phyloP scores from a whole-genome alignment of 768 basidiomycete species.

The Tricholoma flavovirens region DNA sequence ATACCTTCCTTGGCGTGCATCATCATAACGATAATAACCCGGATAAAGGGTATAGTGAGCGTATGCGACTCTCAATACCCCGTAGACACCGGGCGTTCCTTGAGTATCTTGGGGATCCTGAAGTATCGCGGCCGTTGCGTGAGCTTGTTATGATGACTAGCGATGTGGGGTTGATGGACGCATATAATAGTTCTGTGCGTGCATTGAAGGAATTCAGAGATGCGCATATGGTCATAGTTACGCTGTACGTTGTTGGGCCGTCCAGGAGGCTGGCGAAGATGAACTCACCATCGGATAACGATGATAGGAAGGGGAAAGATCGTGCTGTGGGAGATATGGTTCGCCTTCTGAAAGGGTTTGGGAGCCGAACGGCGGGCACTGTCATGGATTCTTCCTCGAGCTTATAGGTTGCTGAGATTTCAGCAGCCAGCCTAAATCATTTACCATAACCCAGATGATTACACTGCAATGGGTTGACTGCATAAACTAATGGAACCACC shows the following conservation, averaged over 20 bases:
- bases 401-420: too few relatives aligned
- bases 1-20: constrained; percentile 62
- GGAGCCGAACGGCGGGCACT: too few relatives aligned
- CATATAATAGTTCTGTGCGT: constrained; percentile 63
- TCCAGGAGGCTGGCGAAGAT: constrained; percentile 31
- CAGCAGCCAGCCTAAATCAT: too few relatives aligned
- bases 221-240: constrained; percentile 71
- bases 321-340: too few relatives aligned
- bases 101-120: constrained; percentile 44
- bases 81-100: constrained; percentile 74
- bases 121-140: constrained; percentile 59
- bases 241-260: constrained; percentile 69
- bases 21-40: too few relatives aligned
- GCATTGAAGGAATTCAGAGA: constrained; percentile 75
- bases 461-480: too few relatives aligned
- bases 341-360: too few relatives aligned
- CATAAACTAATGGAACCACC: too few relatives aligned
- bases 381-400: too few relatives aligned
- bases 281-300: too few relatives aligned
- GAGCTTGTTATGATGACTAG: constrained; percentile 38
- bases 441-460: too few relatives aligned
- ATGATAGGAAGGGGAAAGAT: too few relatives aligned
- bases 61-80: constrained; percentile 85
- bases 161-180: constrained; percentile 36
- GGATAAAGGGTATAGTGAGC: constrained; percentile 47